Evolutionary conservation across 768 basidiomycete genomes (phyloP), one percentile per base, ranked within the genome.

Genomic region (Fomitopsis pulvina): DNA sequence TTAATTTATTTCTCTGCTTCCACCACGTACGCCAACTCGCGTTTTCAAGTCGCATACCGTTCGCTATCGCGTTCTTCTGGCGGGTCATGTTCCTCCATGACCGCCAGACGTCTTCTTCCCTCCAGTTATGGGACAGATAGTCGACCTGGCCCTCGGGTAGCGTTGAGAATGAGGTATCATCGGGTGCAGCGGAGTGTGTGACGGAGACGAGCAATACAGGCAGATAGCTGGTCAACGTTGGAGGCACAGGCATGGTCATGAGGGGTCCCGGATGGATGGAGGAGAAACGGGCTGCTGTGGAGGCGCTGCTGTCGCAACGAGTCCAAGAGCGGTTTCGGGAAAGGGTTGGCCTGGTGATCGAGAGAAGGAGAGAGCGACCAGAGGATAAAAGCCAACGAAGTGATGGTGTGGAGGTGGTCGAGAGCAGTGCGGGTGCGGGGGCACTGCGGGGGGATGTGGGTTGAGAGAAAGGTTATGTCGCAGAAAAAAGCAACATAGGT

Each of bases 21-120:
- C 94, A 97, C 95, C 95, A 99, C 1, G 94, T 98, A 37, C 95
- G 74, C 95, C 95, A 99, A 53, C 87, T 91, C 8, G 96, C 96
- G 62, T 99, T 99, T 75, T 99, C 96, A 50, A 99, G 80, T 43
- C 95, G 75, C 42, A 87, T 76, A 41, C 95, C 95, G 65, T 99
- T 98, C 5, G 91, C 82, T 63, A 99, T 96, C 70, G 92, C 95
- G 65, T 95, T 88, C 80, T 98, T 99, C 75, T 93, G 92, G 49
- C 90, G 79, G 41, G 95, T 98, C 92, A 97, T 98, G 64, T 84
- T 91, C 57, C 94, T 78, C 95, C 95, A 99, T n/a, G 86, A 89
- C 48, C 88, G 83, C 92, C 92, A 96, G 10, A 98, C 91, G 66
- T 99, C 95, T 68, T 97, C 95, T 67, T 99, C 95, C 57, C 83